phyloP scores from a whole-genome alignment of 805 yeast species.

The Candida xyloterini region DNA sequence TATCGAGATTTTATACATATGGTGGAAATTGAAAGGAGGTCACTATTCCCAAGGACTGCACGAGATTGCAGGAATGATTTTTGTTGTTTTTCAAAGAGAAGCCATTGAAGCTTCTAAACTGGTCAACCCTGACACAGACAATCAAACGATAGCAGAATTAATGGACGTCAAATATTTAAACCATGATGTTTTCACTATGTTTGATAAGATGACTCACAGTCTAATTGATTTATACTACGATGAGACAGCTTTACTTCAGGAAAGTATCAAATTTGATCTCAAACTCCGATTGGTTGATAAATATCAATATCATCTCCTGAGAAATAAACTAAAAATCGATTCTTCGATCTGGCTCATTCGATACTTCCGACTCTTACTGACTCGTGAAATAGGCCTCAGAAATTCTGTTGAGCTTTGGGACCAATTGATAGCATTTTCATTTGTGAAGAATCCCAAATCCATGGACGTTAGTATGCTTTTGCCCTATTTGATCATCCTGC shows the following conservation, averaged over 20 bases:
- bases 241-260: slow-evolving; percentile 41
- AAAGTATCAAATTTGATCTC: slow-evolving; percentile 47
- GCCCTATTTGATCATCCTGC: slow-evolving; percentile 40
- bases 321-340: slow-evolving; percentile 45
- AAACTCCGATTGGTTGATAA: slow-evolving; percentile 50
- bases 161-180: slow-evolving; percentile 37
- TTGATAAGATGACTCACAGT: slow-evolving; percentile 37
- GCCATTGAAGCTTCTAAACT: slow-evolving; percentile 19
- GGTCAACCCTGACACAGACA: slow-evolving; percentile 15
- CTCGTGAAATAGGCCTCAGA: slow-evolving; percentile 45
- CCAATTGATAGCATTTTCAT: slow-evolving; percentile 37
- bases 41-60: slow-evolving; percentile 52
- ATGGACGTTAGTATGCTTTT: slow-evolving; percentile 35
- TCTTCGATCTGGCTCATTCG: slow-evolving; percentile 56
- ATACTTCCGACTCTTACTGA: slow-evolving; percentile 44
- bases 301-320: slow-evolving; percentile 43
- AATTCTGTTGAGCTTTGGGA: slow-evolving; percentile 46
- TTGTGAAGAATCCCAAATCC: slow-evolving; percentile 12
- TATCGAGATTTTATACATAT: slow-evolving; percentile 43
- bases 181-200: slow-evolving; percentile 44
- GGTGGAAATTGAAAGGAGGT: slow-evolving; percentile 44
- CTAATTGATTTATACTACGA: slow-evolving; percentile 37
- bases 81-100: slow-evolving; percentile 39
- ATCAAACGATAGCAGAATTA: slow-evolving; percentile 34
- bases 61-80: slow-evolving; percentile 50